Evolutionary conservation across 2,329 filamentous ascomycete species (phyloP).

Genomic region (Akanthomyces uredinophilus): DNA sequence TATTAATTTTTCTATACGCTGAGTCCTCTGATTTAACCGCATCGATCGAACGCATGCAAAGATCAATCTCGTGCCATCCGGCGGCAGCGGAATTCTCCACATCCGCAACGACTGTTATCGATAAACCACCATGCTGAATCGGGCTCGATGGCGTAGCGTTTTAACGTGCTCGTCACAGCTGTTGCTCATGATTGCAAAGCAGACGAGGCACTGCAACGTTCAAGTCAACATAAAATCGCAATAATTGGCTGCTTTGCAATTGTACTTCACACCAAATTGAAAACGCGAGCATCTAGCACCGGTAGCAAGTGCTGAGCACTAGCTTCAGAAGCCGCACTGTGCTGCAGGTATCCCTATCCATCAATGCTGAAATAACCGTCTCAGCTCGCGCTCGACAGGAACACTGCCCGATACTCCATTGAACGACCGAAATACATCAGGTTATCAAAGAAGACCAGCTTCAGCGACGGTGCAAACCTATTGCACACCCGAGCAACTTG

Average conservation of each 20-base stretch:
- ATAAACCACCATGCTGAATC: background rate
- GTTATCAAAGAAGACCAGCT: background rate
- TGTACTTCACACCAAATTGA: background rate
- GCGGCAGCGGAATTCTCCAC: constrained; percentile 2
- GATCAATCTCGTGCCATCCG: background rate
- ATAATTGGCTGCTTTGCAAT: background rate
- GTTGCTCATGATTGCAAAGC: background rate
- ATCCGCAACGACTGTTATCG: constrained; percentile 6
- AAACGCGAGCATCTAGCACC: background rate
- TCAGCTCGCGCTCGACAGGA: background rate
- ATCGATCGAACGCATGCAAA: background rate
- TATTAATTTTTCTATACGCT: too few relatives aligned
- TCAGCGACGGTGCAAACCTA: background rate
- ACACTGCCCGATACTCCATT: background rate
- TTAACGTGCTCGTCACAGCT: background rate
- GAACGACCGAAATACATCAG: background rate
- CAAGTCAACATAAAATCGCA: background rate
- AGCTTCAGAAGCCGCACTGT: background rate
- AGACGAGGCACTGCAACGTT: background rate
- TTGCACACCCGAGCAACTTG: background rate
- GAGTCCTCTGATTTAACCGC: too few relatives aligned
- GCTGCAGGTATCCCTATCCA: background rate
- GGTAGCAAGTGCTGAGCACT: background rate
- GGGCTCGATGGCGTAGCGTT: background rate
- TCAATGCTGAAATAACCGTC: background rate